Percentiles rank a stretch among this genome's conserved stretches.
Evolutionary conservation across 1,284 basidiomycete genomes (phyloP).

Genomic region (Exobasidium cylindrosporum): DNA sequence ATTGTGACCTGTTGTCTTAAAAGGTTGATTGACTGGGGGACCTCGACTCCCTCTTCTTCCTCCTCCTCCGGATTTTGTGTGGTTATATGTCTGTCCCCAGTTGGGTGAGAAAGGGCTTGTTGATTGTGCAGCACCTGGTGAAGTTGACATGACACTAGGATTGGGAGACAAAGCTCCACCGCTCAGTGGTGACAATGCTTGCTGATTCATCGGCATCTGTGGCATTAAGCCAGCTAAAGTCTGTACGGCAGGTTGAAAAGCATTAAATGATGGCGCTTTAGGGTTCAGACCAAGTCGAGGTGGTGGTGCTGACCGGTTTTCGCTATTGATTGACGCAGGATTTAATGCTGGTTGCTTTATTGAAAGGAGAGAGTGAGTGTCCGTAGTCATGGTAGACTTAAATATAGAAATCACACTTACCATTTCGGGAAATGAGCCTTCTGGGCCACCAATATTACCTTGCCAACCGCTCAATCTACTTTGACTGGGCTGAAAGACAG

Average conservation of each 20-base stretch:
- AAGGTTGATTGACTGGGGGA: constrained; percentile 29
- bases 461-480: no score
- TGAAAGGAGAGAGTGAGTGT: no score
- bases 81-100: neutral
- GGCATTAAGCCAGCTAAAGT: neutral
- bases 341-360: neutral
- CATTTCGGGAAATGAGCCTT: neutral
- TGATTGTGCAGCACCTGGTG: neutral
- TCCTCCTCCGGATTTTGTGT: no score
- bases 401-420: neutral
- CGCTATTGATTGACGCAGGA: neutral
- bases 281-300: neutral
- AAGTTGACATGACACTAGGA: neutral
- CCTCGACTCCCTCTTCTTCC: constrained; percentile 21
- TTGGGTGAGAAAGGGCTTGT: neutral
- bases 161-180: neutral
- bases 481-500: neutral
- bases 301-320: neutral
- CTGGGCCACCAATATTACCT: no score
- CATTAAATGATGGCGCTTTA: neutral
- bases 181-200: neutral
- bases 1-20: constrained; percentile 46
- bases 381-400: no score
- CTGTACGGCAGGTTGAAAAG: neutral
- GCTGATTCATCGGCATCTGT: neutral